phyloP scores from a whole-genome alignment of 441 rosid genomes.

The Erodium moschatum region DNA sequence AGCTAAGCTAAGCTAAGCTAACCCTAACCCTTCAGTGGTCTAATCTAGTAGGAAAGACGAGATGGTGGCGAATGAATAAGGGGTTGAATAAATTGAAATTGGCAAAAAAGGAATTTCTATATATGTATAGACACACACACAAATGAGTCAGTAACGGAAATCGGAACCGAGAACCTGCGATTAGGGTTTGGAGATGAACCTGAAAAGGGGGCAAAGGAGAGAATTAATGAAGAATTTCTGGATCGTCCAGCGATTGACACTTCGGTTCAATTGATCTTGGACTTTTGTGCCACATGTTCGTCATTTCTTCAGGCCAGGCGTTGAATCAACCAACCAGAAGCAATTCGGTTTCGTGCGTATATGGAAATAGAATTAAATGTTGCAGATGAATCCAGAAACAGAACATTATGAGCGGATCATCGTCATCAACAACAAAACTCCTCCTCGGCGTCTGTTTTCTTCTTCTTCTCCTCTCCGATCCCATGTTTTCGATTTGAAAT shows the following conservation, averaged over 20 bases:
- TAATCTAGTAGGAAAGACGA: neutral
- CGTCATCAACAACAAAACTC: neutral
- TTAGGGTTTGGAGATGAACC: slow-evolving; percentile 5
- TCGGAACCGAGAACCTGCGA: neutral
- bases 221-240: slow-evolving; percentile 4
- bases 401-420: neutral
- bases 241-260: slow-evolving; percentile 1
- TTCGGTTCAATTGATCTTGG: neutral
- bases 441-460: neutral
- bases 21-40: neutral
- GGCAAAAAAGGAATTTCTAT: neutral
- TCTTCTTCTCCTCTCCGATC: neutral
- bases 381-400: neutral
- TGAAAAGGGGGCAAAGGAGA: neutral
- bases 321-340: slow-evolving; percentile 7
- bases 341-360: neutral
- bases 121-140: neutral
- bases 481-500: neutral
- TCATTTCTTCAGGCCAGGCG: neutral
- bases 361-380: slow-evolving; percentile 1
- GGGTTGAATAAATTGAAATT: neutral
- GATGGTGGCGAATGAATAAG: neutral
- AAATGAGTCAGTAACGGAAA: neutral
- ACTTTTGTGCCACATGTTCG: slow-evolving; percentile 1
- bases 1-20: neutral